Conservation (phyloP, 345 rosid genomes). For the Murraya koenigii region DNA sequence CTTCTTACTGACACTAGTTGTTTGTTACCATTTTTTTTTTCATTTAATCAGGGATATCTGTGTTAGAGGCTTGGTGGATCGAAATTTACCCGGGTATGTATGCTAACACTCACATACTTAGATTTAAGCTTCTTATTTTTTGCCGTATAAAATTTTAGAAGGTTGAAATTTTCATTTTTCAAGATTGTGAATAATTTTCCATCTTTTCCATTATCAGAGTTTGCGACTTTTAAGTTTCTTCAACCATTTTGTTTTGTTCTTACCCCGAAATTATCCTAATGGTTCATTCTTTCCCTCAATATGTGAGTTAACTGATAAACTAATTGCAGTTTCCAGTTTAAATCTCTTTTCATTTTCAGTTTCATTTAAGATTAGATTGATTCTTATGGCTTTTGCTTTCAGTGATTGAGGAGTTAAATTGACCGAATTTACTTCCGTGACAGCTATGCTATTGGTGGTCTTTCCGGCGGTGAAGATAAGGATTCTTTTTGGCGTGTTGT, state of each 20-base stretch:
- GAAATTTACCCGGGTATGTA: constrained; percentile 76
- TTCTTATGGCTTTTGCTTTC: neutral
- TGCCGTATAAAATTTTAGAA: neutral
- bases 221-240: neutral
- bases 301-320: neutral
- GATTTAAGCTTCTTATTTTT: neutral
- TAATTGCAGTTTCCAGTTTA: neutral
- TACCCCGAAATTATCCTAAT: neutral
- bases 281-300: neutral
- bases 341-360: neutral
- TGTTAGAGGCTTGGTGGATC: constrained; percentile 66
- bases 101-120: neutral
- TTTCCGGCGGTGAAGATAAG: constrained; percentile 86
- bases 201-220: neutral
- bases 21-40: constrained; percentile 3
- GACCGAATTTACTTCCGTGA: constrained; percentile 32
- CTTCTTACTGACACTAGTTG: neutral
- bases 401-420: constrained; percentile 20
- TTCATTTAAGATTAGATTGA: neutral
- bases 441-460: constrained; percentile 94
- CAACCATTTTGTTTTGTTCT: neutral
- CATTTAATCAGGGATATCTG: constrained; percentile 55
- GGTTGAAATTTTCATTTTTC: neutral
- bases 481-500: constrained; percentile 90
- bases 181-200: neutral